Percentiles rank a stretch among this genome's conserved stretches.
Conservation (phyloP, 768 basidiomycete genomes). For the Austroboletus eburneus region DNA sequence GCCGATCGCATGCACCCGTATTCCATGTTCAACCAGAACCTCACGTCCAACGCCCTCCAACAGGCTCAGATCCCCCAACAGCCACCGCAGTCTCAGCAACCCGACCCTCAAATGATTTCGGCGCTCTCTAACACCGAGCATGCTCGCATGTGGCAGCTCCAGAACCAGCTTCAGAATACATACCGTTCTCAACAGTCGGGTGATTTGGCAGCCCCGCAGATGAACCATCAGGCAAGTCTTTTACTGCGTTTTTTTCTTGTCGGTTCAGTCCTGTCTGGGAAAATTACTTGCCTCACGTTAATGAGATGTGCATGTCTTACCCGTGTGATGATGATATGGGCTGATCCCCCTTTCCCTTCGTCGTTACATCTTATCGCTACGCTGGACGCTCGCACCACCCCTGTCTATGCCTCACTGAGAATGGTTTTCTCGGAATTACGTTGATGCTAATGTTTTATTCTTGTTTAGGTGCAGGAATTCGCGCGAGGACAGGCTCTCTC, state of each 20-base stretch:
- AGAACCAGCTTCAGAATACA: slow-evolving; percentile 39
- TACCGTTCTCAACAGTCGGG: slow-evolving; percentile 41
- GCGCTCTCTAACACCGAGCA: slow-evolving; percentile 50
- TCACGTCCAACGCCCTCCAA: slow-evolving; percentile 41
- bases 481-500: slow-evolving; percentile 39
- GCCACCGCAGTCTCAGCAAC: slow-evolving; percentile 41
- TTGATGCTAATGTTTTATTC: slow-evolving; percentile 22
- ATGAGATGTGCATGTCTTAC: slow-evolving; percentile 12
- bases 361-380: slow-evolving; percentile 12
- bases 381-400: slow-evolving; percentile 2
- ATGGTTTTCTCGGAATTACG: slow-evolving; percentile 12
- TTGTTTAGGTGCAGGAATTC: slow-evolving; percentile 42
- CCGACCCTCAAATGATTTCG: slow-evolving; percentile 35
- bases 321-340: slow-evolving; percentile 13
- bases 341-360: slow-evolving; percentile 17
- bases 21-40: slow-evolving; percentile 48
- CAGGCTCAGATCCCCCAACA: slow-evolving; percentile 43
- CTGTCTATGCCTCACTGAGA: slow-evolving; percentile 5
- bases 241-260: slow-evolving; percentile 13
- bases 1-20: slow-evolving; percentile 59
- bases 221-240: slow-evolving; percentile 46
- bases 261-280: slow-evolving; percentile 12
- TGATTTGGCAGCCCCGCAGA: slow-evolving; percentile 38
- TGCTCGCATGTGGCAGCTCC: slow-evolving; percentile 49
- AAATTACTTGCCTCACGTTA: slow-evolving; percentile 9